Evolutionary conservation across 2,329 filamentous ascomycete genomes (phyloP).

Genomic region (Albophoma yamanashiensis): DNA sequence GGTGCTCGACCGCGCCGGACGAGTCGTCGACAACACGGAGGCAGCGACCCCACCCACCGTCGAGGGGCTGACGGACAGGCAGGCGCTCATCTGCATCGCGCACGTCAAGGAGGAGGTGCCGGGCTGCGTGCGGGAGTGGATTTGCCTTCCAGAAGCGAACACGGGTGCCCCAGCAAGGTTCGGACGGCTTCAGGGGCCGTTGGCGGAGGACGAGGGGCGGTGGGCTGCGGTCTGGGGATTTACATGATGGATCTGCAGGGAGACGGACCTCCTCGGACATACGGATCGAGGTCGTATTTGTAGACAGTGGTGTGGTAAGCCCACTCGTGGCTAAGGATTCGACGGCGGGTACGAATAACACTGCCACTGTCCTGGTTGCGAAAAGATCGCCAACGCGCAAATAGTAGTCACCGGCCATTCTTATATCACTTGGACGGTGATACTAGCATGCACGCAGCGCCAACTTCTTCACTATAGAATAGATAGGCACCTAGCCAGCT

Average conservation of each 20-base stretch:
- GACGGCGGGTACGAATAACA: too few relatives aligned
- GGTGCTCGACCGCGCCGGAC: conserved; percentile 18
- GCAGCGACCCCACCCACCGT: conserved; percentile 31
- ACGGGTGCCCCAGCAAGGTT: conserved; percentile 50
- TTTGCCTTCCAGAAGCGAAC: conserved; percentile 72
- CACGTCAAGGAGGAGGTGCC: conserved; percentile 89
- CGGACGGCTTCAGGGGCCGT: conserved; percentile 50
- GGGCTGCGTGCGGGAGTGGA: conserved; percentile 69
- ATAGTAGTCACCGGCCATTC: too few relatives aligned
- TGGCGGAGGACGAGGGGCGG: conserved; percentile 42
- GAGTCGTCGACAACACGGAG: conserved; percentile 36
- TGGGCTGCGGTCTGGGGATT: conserved; percentile 59
- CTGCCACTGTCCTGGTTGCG: too few relatives aligned
- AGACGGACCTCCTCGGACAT: background rate
- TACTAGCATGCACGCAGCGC: too few relatives aligned
- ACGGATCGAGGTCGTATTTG: background rate
- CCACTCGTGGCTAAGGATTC: too few relatives aligned
- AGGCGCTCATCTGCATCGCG: conserved; percentile 86
- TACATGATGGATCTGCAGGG: background rate
- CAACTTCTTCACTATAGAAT: too few relatives aligned
- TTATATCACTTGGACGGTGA: too few relatives aligned
- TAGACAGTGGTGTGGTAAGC: background rate
- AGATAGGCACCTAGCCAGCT: too few relatives aligned
- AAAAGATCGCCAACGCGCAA: too few relatives aligned
- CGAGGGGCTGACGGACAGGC: conserved; percentile 52